These are phyloP conservation scores for Jackrogersella multiformis DNA, from an alignment of 495 filamentous ascomycete species.

Conservation along the genomic window DNA sequence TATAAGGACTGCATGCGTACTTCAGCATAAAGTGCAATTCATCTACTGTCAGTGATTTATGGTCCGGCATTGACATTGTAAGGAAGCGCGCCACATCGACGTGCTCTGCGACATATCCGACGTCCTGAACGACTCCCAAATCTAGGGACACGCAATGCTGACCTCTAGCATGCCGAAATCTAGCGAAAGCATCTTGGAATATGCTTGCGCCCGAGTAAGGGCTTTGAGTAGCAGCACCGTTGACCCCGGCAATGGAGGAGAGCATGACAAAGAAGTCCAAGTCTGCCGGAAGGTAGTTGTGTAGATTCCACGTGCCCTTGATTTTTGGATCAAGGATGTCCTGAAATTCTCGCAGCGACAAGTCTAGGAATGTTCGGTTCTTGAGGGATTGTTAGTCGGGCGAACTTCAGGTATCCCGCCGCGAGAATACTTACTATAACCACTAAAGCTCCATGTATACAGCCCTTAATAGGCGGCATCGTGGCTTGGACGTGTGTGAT, in stretches of 20 bases:
- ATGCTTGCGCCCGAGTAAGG: constrained; percentile 64
- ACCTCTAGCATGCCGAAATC: constrained; percentile 35
- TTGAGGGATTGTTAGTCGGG: constrained; percentile 54
- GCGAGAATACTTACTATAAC: constrained; percentile 18
- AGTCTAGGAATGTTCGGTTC: constrained; percentile 54
- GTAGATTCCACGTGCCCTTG: constrained; percentile 56
- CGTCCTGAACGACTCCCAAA: constrained; percentile 48
- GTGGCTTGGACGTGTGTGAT: constrained; percentile 28
- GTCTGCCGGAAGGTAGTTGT: constrained; percentile 47
- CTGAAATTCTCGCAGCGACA: too few relatives aligned
- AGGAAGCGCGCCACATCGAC: constrained; percentile 12
- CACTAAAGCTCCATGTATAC: constrained; percentile 56
- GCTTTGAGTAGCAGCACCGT: constrained; percentile 59
- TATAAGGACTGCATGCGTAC: constrained; percentile 9
- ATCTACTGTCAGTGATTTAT: constrained; percentile 5
- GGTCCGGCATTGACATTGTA: neutral
- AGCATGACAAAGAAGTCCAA: constrained; percentile 68
- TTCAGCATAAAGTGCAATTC: constrained; percentile 20
- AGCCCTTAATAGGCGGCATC: constrained; percentile 62
- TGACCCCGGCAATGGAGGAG: constrained; percentile 62
- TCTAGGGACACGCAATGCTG: constrained; percentile 50
- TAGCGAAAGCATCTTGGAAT: constrained; percentile 56
- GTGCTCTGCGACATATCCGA: constrained; percentile 31
- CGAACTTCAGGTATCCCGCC: too few relatives aligned
- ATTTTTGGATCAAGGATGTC: constrained; percentile 55